phyloP scores from a whole-genome alignment of 192 early-diverging fungal genomes.

The Geranomyces michiganensis region DNA sequence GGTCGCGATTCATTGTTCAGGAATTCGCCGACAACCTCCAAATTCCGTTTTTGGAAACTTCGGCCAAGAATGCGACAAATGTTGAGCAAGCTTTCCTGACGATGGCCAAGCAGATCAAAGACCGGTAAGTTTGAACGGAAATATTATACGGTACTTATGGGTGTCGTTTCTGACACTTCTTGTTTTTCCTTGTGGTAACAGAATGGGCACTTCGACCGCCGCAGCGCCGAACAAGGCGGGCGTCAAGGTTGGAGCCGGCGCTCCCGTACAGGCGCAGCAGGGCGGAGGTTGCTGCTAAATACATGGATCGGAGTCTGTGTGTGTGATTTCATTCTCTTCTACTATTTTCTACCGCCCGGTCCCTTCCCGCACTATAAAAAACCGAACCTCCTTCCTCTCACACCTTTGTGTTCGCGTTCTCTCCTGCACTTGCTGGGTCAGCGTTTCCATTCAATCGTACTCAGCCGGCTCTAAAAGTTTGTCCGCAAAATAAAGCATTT shows the following conservation, averaged over 20 bases:
- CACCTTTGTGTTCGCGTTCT: too few relatives aligned
- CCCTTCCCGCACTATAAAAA: too few relatives aligned
- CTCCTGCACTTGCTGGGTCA: too few relatives aligned
- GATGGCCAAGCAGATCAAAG: slow-evolving; percentile 99
- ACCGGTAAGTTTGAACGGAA: slow-evolving; percentile 71
- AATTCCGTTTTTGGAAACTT: slow-evolving; percentile 97
- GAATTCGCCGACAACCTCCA: slow-evolving; percentile 88
- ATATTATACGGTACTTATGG: too few relatives aligned
- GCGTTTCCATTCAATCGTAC: too few relatives aligned
- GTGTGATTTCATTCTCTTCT: too few relatives aligned
- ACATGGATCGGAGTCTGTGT: neutral
- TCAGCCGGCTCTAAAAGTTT: too few relatives aligned
- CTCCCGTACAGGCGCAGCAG: slow-evolving; percentile 51
- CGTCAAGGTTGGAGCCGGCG: slow-evolving; percentile 58
- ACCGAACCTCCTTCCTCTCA: too few relatives aligned
- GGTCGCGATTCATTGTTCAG: slow-evolving; percentile 43
- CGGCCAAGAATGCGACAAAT: slow-evolving; percentile 95
- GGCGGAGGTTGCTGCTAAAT: slow-evolving; percentile 60
- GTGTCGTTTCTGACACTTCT: slow-evolving; percentile 1
- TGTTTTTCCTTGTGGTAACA: slow-evolving; percentile 23
- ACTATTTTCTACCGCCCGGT: too few relatives aligned
- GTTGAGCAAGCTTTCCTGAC: slow-evolving; percentile 99
- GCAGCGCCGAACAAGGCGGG: slow-evolving; percentile 48
- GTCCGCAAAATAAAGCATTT: too few relatives aligned
- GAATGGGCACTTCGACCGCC: slow-evolving; percentile 62